Percentiles rank a stretch among this genome's conserved stretches.
These are phyloP conservation scores for Quercus tomentella DNA, from an alignment of 331 rosid species.

Conservation along the genomic window DNA sequence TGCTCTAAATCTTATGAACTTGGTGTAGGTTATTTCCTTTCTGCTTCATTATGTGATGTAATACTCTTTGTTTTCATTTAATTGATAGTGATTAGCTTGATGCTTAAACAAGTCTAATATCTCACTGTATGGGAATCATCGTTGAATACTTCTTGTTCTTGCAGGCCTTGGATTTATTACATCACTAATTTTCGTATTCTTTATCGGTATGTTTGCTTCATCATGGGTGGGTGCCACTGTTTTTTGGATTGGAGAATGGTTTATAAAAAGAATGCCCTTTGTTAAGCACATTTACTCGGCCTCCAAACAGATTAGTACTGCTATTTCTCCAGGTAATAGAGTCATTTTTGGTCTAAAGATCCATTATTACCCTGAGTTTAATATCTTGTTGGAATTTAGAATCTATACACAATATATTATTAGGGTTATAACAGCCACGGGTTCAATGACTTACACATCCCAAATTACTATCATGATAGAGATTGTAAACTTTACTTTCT, in stretches of 20 bases:
- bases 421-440: neutral
- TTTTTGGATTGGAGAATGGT: conserved; percentile 85
- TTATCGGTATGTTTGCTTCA: conserved; percentile 79
- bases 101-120: neutral
- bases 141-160: conserved; percentile 26
- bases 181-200: conserved; percentile 69
- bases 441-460: neutral
- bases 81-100: neutral
- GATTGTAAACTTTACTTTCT: neutral
- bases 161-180: conserved; percentile 93
- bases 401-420: neutral
- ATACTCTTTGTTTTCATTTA: neutral
- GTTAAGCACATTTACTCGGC: conserved; percentile 87
- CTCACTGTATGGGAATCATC: neutral
- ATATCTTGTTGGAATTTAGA: neutral
- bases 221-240: conserved; percentile 95
- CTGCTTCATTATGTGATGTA: neutral
- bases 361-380: neutral
- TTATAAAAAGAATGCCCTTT: conserved; percentile 89
- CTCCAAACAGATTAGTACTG: conserved; percentile 89
- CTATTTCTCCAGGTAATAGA: conserved; percentile 77
- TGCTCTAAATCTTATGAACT: neutral
- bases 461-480: neutral
- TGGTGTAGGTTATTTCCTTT: neutral
- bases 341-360: neutral